phyloP scores from a whole-genome alignment of 306 rosid genomes.

The Cajanus cajan region DNA sequence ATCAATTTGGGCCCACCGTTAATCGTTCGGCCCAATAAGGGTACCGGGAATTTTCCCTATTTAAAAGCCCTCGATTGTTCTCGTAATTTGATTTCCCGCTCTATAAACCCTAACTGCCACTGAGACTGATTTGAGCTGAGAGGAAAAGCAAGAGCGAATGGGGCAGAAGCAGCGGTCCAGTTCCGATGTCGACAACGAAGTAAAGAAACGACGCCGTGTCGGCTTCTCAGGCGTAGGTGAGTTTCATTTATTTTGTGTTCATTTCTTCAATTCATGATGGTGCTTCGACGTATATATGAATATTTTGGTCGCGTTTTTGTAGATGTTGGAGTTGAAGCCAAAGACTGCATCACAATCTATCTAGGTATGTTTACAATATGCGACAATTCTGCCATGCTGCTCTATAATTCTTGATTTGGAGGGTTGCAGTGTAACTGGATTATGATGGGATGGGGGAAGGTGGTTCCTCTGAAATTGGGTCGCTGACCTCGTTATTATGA shows the following conservation, averaged over 20 bases:
- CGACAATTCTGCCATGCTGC: background rate
- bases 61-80: slow-evolving; percentile 17
- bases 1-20: background rate
- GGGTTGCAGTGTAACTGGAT: background rate
- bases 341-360: slow-evolving; percentile 73
- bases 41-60: slow-evolving; percentile 11
- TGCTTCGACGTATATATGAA: background rate
- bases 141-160: slow-evolving; percentile 37
- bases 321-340: slow-evolving; percentile 83
- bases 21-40: background rate
- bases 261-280: background rate
- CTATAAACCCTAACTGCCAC: slow-evolving; percentile 62
- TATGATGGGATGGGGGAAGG: background rate
- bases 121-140: background rate
- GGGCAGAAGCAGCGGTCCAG: slow-evolving; percentile 54
- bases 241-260: background rate
- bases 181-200: slow-evolving; percentile 43
- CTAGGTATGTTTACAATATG: slow-evolving; percentile 53
- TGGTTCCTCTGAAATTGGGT: background rate
- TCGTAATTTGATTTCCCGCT: slow-evolving; percentile 63
- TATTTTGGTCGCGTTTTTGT: background rate
- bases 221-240: slow-evolving; percentile 47
- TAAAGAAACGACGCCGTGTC: slow-evolving; percentile 75
- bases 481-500: background rate
- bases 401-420: background rate